Evolutionary conservation across 2,329 filamentous ascomycete species (phyloP), one percentile per base, ranked within the genome.

Genomic region (Mariannaea elegans): DNA sequence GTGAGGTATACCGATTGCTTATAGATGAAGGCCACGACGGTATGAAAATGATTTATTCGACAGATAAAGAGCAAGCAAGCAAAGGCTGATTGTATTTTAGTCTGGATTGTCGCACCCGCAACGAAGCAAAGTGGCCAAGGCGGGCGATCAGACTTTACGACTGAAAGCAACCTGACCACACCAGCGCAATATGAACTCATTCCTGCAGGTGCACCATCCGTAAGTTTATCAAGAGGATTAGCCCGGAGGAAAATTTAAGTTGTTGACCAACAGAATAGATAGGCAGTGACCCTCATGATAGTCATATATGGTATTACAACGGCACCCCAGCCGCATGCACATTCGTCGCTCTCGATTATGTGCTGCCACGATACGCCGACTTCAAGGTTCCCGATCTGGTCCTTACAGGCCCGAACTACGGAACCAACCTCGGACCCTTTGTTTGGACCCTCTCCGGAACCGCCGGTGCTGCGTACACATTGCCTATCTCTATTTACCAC

Each of bases 261-360:
- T 45, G 32, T 16, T 60, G 14, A 59, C n/a, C n/a, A n/a, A n/a
- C n/a, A n/a, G n/a, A 9, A 8, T 42, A 73, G 71, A 59, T 73
- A 19, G 84, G 85, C 44, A 76, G 73, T 14, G 83, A 86, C 63
- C 83, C 82, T 12, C 68, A 72, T 18, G 82, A 87, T 56, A 75
- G 75, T 51, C 78, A 84, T 60, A 84, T 87, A 63, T 87, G 82
- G 82, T 87, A 87, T 68, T 87, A 86, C 72, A 84, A 87, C 52
- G 84, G 84, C 19, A 87, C 84, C 0, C 83, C 85, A 0, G 82
- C 82, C 0, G 80, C 84, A 0, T 84, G 81, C 65, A 83, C 82
- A 1, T 82, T 86, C 57, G 82, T 87, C 5, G 84, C 80, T 2
- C 77, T 87, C 6, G 83, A 87, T 73, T 85, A 82, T 42, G 81